phyloP scores from a whole-genome alignment of 345 rosid genomes.

The Eucalyptus brandiana region DNA sequence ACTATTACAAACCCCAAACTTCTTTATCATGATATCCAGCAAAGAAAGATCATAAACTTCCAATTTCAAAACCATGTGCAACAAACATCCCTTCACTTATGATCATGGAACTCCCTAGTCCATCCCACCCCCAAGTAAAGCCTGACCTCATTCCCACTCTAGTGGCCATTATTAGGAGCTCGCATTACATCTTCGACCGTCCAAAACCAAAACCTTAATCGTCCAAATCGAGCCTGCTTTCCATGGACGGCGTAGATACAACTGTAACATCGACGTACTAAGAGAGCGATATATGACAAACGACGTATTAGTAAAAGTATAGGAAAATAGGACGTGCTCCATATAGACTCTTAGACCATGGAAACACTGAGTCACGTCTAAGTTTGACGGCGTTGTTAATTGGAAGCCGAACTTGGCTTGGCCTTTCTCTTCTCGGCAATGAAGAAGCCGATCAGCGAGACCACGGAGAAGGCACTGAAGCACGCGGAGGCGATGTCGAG shows the following conservation, averaged over 20 bases:
- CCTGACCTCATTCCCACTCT: not conserved
- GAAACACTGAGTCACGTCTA: not conserved
- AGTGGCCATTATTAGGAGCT: not conserved
- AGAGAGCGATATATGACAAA: not conserved
- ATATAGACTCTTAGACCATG: not conserved
- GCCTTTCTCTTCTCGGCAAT: slow-evolving; percentile 35
- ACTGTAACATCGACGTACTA: not conserved
- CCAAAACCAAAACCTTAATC: not conserved
- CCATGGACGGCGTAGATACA: not conserved
- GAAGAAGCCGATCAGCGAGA: slow-evolving; percentile 45
- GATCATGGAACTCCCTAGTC: not conserved
- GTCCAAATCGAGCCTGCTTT: not conserved
- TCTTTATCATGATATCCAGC: not conserved
- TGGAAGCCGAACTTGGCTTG: not conserved
- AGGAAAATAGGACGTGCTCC: not conserved
- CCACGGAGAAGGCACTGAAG: slow-evolving; percentile 61
- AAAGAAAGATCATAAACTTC: not conserved
- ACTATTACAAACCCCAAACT: not conserved
- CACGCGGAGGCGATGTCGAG: slow-evolving; percentile 43
- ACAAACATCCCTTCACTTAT: not conserved
- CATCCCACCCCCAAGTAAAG: not conserved
- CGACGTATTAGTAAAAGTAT: not conserved
- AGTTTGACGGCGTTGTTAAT: not conserved
- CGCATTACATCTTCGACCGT: not conserved
- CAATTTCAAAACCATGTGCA: not conserved